Evolutionary conservation across 441 rosid species (phyloP), one percentile per base, ranked within the genome.

Genomic region (Croton laevigatus): DNA sequence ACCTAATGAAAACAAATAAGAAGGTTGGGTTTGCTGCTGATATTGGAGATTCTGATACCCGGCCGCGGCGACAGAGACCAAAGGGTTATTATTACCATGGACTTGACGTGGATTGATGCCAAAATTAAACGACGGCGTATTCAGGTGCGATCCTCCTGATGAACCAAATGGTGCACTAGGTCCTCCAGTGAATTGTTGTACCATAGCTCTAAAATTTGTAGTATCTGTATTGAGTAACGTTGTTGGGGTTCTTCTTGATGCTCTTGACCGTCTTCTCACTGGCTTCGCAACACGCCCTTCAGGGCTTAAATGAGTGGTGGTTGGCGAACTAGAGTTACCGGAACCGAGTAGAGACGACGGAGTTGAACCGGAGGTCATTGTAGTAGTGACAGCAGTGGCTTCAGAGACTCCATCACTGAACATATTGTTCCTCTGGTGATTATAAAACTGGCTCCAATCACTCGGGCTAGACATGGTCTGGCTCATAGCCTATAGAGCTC

Each of bases 171-270:
- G 81, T 5, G 90, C 86, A 3, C 74, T 81, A 8, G 96, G 97
- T n/a, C 93, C 91, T 0, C 98, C 98, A 0, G 98, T 94, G 80
- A 84, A 94, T 36, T 91, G 98, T 32, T 94, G 98, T 32, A 94
- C 97, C 96, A 94, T 84, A 79, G 97, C 92, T 22, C 98, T 81
- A 74, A 94, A 94, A 66, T 94, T 94, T 1, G 93, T 22, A 9
- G 96, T 87, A 80, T 91, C 94, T 0, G 98, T 94, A 70, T 85
- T 91, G 53, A 94, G 78, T 58, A 91, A 77, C 8, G 98, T 94
- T 48, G 98, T 94, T 0, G 98, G 98, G 74, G 97, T 88, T 69
- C 98, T 80, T 37, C 98, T 81, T 0, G 98, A 94, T 16, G 95
- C 98, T 73, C 98, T 85, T 1, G 96, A 83, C 61, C 97, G 77